Percentiles rank a stretch among this genome's conserved stretches.
These are phyloP conservation scores for Aspergillus pseudoviridinutans DNA, from an alignment of 2,329 filamentous ascomycete genomes.

Conservation along the genomic window DNA sequence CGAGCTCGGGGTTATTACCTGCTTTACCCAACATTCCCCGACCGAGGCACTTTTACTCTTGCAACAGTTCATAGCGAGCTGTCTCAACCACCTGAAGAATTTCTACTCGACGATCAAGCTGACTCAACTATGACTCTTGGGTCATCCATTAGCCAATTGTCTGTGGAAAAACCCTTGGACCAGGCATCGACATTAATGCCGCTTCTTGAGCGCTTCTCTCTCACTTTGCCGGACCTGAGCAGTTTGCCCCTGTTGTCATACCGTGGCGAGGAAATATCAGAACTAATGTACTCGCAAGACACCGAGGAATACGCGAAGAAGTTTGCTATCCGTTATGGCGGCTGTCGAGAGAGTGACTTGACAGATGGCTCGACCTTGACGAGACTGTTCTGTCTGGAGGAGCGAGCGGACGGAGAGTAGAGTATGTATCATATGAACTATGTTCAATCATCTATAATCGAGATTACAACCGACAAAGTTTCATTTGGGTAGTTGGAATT, in stretches of 20 bases:
- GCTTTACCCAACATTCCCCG: conserved; percentile 65
- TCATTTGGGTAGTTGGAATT: background rate
- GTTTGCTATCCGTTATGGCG: conserved; percentile 65
- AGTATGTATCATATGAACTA: background rate
- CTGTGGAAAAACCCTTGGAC: conserved; percentile 24
- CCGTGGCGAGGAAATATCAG: conserved; percentile 50
- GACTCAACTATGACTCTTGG: background rate
- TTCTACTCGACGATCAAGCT: conserved; percentile 14
- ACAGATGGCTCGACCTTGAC: conserved; percentile 38
- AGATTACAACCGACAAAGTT: too few species aligned
- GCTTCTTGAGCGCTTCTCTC: conserved; percentile 46
- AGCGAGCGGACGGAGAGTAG: conserved; percentile 15
- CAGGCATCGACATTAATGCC: conserved; percentile 45
- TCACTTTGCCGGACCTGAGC: conserved; percentile 45
- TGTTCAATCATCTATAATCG: background rate
- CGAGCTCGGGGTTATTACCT: conserved; percentile 72
- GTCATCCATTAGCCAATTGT: background rate
- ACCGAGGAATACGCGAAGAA: conserved; percentile 52
- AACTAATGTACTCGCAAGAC: conserved; percentile 37
- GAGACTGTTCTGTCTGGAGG: conserved; percentile 63
- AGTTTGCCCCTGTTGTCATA: conserved; percentile 60
- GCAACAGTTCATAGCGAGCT: conserved; percentile 76
- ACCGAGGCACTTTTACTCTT: conserved; percentile 50
- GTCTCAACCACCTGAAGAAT: conserved; percentile 68
- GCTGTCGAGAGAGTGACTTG: conserved; percentile 49